Percentiles rank a stretch among this genome's conserved stretches.
Conservation (phyloP, 1,139 yeast species). For the Pichia sp. region DNA sequence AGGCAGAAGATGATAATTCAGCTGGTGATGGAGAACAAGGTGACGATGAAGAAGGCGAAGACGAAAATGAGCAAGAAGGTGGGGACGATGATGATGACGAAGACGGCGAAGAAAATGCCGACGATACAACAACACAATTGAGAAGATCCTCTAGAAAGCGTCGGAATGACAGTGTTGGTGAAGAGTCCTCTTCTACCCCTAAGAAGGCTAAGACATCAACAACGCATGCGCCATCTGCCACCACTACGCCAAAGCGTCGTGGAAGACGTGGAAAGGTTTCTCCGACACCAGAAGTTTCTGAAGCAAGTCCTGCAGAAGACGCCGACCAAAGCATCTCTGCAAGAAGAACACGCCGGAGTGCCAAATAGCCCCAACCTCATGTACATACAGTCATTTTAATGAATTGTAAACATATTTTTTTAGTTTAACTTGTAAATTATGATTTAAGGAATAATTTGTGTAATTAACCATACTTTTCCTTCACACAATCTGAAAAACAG, state of each 20-base stretch:
- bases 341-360: too few relatives aligned
- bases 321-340: too few relatives aligned
- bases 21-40: not conserved
- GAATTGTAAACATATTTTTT: too few relatives aligned
- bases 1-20: constrained; percentile 6
- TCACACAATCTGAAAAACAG: too few relatives aligned
- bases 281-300: constrained; percentile 1
- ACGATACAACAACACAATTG: not conserved
- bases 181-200: not conserved
- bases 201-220: not conserved
- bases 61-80: constrained; percentile 12
- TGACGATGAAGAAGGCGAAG: constrained; percentile 4
- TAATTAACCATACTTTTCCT: too few relatives aligned
- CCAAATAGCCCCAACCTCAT: too few relatives aligned
- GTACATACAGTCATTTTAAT: too few relatives aligned
- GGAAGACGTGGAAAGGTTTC: constrained; percentile 11
- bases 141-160: constrained; percentile 9
- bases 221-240: not conserved
- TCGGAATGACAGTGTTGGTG: not conserved
- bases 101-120: too few relatives aligned
- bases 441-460: too few relatives aligned
- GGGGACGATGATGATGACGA: constrained; percentile 4
- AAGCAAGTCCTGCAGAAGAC: too few relatives aligned
- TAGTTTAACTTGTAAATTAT: too few relatives aligned
- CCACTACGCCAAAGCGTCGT: constrained; percentile 11